A percentile compares a stretch with the other conserved stretches of the same genome.
These are phyloP conservation scores for Cutaneotrichosporon cyanovorans DNA, from an alignment of 1,284 basidiomycete genomes.

Conservation along the genomic window DNA sequence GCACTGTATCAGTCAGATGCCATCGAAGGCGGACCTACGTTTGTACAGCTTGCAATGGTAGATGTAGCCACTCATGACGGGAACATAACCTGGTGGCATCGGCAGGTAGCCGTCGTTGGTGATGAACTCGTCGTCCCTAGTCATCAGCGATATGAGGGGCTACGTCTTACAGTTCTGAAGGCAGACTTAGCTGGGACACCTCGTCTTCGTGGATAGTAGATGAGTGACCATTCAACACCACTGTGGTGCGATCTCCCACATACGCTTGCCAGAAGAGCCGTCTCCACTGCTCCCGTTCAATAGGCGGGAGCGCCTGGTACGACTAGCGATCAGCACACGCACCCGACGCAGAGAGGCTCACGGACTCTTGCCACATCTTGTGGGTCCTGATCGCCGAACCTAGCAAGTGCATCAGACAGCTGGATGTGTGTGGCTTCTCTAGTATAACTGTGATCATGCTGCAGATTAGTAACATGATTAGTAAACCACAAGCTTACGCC, in stretches of 20 bases:
- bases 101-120: conserved; percentile 67
- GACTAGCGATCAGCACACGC: neutral
- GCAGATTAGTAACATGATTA: neutral
- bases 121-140: conserved; percentile 49
- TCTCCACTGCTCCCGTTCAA: conserved; percentile 71
- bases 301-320: conserved; percentile 46
- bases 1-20: conserved; percentile 19
- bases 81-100: conserved; percentile 70
- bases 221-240: conserved; percentile 63
- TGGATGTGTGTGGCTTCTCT: neutral
- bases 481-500: neutral
- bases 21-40: conserved; percentile 11
- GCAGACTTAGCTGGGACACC: conserved; percentile 43
- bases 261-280: conserved; percentile 76
- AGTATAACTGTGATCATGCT: neutral
- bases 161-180: conserved; percentile 4
- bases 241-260: conserved; percentile 78
- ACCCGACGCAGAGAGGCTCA: neutral
- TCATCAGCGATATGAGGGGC: neutral
- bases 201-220: conserved; percentile 77
- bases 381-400: neutral
- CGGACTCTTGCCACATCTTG: neutral
- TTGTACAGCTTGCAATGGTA: conserved; percentile 71
- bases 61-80: conserved; percentile 74
- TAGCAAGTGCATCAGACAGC: neutral